Evolutionary conservation across 148 eudicot genomes (phyloP), one percentile per base, ranked within the genome.

Genomic region (Tetragonia tetragonoides): DNA sequence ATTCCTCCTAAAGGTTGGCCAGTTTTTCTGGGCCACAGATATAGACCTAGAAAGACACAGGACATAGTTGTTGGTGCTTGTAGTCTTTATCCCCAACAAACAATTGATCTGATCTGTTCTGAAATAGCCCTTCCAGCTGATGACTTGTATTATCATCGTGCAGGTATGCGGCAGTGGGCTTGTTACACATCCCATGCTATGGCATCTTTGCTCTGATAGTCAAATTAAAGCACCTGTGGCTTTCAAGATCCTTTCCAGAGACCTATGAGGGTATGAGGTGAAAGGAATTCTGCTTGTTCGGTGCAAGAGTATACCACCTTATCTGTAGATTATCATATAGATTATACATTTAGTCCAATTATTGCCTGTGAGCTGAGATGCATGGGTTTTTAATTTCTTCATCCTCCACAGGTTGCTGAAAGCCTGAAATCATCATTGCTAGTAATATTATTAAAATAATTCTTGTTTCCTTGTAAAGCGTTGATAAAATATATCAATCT

Each of bases 81-180:
- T 46, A 5, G 10, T 46, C 8, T 46, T 46, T 49, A 49, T 49
- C 53, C 53, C 53, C 53, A 49, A 49, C 14, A 2, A 14, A 8
- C 10, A 5, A 10, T 49, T 49, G 34, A 1, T 28, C 34, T 49
- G 53, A 49, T 49, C 53, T 2, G 6, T 49, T 49, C 14, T 8
- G 53, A 0, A 49, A 49, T 10, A 49, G 12, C 53, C 53, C 53
- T 49, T 49, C 53, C 53, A 49, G 42, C 59, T 68, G 14, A 51
- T 68, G 51, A 73, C 34, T 10, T 15, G 40, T 57, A 39, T 79
- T 77, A 40, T 59, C 21, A 21, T 51, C 68, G 54, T 80, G 49
- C 87, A 93, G 98, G 96, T 93, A 91, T 42, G 46, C 81, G 46
- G 86, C 80, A 9, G 86, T 93, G 21, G 93, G 91, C 21, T 66